Evolutionary conservation across 768 basidiomycete genomes (phyloP).

Genomic region (Russula olivacea): DNA sequence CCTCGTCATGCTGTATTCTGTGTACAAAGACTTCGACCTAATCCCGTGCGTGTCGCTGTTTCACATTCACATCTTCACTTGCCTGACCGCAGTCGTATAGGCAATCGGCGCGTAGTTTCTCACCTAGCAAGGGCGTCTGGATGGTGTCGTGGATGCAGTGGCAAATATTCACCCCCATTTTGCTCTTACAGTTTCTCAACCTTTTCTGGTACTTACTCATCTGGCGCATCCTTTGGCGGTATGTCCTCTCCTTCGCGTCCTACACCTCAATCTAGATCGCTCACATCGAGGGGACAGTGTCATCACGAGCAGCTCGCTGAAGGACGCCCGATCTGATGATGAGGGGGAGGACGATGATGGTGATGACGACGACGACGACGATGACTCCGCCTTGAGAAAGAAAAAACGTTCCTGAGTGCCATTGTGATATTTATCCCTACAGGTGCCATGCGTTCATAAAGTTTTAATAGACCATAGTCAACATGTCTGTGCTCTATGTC

Average conservation of each 20-base stretch:
- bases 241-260: constrained; percentile 27
- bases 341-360: constrained; percentile 37
- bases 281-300: constrained; percentile 39
- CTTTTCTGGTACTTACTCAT: constrained; percentile 93
- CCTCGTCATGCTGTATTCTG: constrained; percentile 78
- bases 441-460: constrained; percentile 12
- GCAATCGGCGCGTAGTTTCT: constrained; percentile 50
- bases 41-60: constrained; percentile 54
- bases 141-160: constrained; percentile 73
- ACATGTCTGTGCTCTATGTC: neutral
- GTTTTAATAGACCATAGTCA: neutral
- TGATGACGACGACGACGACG: constrained; percentile 5
- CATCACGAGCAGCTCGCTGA: constrained; percentile 40
- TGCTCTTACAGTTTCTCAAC: constrained; percentile 76
- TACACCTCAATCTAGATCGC: neutral
- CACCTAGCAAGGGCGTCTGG: constrained; percentile 58
- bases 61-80: neutral
- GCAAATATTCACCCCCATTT: constrained; percentile 71
- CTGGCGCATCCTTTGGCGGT: constrained; percentile 70
- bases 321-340: constrained; percentile 79
- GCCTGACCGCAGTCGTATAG: constrained; percentile 32
- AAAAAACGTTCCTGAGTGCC: constrained; percentile 11
- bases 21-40: constrained; percentile 71
- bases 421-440: constrained; percentile 29
- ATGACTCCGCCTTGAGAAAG: neutral